Percentiles rank a stretch among this genome's conserved stretches.
These are phyloP conservation scores for Hanseniaspora jakobsenii DNA, from an alignment of 805 yeast genomes.

Conservation along the genomic window DNA sequence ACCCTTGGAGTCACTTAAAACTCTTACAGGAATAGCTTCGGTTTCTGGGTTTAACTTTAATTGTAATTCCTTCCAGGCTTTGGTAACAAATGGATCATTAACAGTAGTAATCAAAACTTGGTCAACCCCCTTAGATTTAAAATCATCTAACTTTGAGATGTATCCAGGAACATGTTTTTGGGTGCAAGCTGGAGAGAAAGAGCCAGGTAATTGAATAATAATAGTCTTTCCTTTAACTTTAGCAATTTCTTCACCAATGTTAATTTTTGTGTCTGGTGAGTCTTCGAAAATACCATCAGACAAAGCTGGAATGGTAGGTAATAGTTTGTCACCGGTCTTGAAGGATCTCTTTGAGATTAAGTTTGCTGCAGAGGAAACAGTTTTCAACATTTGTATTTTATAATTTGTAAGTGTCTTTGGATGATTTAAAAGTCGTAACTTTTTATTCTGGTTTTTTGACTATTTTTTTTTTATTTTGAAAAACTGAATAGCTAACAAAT, in stretches of 20 bases:
- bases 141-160: conserved; percentile 38
- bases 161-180: conserved; percentile 61
- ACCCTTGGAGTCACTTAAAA: conserved; percentile 72
- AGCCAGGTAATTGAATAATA: conserved; percentile 66
- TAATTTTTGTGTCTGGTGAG: conserved; percentile 52
- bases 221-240: conserved; percentile 37
- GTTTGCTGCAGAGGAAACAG: neutral
- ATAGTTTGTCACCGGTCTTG: conserved; percentile 50
- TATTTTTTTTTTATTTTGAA: too few species aligned
- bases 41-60: conserved; percentile 20
- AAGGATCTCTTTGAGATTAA: conserved; percentile 21
- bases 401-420: too few species aligned
- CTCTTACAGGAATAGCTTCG: conserved; percentile 31
- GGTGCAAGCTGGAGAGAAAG: conserved; percentile 76
- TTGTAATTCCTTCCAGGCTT: conserved; percentile 54
- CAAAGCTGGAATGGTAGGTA: conserved; percentile 39
- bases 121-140: conserved; percentile 56
- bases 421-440: neutral
- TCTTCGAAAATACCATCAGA: conserved; percentile 31
- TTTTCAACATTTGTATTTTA: conserved; percentile 8
- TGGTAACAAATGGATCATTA: conserved; percentile 75
- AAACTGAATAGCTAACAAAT: too few species aligned
- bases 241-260: conserved; percentile 38
- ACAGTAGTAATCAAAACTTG: conserved; percentile 57
- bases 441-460: neutral